These are phyloP conservation scores for Cladorrhinum sp. DNA, from an alignment of 2,329 filamentous ascomycete species.

Conservation along the genomic window DNA sequence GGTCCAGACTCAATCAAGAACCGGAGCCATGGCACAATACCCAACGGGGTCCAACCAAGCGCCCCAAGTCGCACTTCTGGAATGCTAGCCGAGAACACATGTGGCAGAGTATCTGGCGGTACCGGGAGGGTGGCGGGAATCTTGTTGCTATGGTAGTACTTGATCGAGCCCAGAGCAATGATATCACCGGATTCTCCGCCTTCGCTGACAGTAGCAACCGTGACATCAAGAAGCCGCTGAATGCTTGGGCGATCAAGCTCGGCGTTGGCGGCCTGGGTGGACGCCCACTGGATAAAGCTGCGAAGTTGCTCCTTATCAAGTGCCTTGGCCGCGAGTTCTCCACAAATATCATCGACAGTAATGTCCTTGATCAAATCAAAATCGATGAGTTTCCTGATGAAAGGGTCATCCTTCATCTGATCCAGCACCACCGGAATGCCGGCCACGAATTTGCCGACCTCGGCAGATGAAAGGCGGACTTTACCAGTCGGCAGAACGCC, in stretches of 20 bases:
- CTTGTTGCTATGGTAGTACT: conserved; percentile 69
- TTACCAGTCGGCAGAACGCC: conserved; percentile 82
- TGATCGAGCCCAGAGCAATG: conserved; percentile 73
- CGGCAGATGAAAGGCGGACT: conserved; percentile 71
- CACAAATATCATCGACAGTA: conserved; percentile 79
- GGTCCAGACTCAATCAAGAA: conserved; percentile 71
- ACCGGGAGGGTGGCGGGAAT: conserved; percentile 80
- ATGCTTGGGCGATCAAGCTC: conserved; percentile 70
- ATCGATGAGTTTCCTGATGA: conserved; percentile 76
- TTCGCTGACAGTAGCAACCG: conserved; percentile 67
- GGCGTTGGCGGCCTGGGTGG: conserved; percentile 65
- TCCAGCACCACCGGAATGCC: conserved; percentile 84
- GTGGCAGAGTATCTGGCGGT: conserved; percentile 78
- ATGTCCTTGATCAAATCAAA: conserved; percentile 86
- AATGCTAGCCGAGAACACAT: conserved; percentile 74
- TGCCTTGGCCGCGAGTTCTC: conserved; percentile 78
- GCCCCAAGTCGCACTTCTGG: conserved; percentile 66
- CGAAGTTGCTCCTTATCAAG: conserved; percentile 73
- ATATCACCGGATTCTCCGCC: conserved; percentile 63
- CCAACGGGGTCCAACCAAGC: conserved; percentile 82
- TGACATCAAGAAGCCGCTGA: conserved; percentile 71
- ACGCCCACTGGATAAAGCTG: conserved; percentile 82
- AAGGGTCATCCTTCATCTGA: conserved; percentile 67
- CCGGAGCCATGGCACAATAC: conserved; percentile 79
- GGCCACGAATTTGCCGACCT: conserved; percentile 71